phyloP scores from a whole-genome alignment of 2,329 filamentous ascomycete genomes.

The Cladosporium sp. region DNA sequence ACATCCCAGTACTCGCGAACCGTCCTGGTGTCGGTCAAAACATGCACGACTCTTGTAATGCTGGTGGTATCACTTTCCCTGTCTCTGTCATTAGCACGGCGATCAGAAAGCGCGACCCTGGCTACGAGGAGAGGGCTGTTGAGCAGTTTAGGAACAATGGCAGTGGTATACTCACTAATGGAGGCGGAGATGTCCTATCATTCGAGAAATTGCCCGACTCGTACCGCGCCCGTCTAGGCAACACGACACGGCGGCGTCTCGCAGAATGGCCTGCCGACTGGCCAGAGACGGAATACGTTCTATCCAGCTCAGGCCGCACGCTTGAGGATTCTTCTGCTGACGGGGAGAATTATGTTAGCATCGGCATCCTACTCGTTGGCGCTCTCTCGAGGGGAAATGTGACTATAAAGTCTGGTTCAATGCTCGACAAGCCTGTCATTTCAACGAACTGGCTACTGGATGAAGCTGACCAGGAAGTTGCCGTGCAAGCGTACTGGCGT shows the following conservation, averaged over 20 bases:
- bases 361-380: conserved; percentile 29
- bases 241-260: conserved; percentile 17
- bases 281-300: conserved; percentile 27
- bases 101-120: conserved; percentile 3
- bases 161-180: conserved; percentile 22
- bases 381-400: conserved; percentile 30
- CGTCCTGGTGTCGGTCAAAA: conserved; percentile 55
- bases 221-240: conserved; percentile 19
- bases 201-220: conserved; percentile 28
- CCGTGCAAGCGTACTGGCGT: conserved; percentile 29
- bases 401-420: conserved; percentile 25
- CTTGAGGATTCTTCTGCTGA: neutral
- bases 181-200: conserved; percentile 23
- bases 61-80: conserved; percentile 18
- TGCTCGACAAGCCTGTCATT: conserved; percentile 33
- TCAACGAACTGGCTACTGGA: conserved; percentile 35
- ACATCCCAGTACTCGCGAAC: conserved; percentile 49
- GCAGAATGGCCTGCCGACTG: conserved; percentile 25
- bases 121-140: neutral
- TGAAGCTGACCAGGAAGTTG: conserved; percentile 18
- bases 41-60: conserved; percentile 44
- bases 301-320: neutral
- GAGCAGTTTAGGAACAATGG: conserved; percentile 19
- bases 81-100: conserved; percentile 15
- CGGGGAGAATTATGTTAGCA: conserved; percentile 21